Percentiles rank a stretch among this genome's conserved stretches.
These are phyloP conservation scores for Hypoxylon sp. DNA, from an alignment of 2,329 filamentous ascomycete species.

Conservation along the genomic window DNA sequence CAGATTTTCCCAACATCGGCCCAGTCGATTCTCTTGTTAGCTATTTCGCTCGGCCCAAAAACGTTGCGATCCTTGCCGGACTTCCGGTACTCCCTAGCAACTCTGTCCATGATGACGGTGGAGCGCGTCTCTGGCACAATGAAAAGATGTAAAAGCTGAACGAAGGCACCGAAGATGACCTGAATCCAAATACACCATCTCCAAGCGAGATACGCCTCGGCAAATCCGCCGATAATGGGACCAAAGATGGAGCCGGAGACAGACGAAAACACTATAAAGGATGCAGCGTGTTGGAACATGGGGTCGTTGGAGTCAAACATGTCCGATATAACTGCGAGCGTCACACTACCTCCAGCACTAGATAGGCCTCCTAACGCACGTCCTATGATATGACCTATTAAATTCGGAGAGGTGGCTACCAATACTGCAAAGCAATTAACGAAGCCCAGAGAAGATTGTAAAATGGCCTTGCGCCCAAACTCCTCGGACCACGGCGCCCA, in stretches of 20 bases:
- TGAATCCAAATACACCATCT: conserved; percentile 86
- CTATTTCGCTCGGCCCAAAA: conserved; percentile 78
- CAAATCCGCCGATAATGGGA: conserved; percentile 80
- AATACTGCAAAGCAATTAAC: conserved; percentile 82
- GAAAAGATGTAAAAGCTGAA: conserved; percentile 74
- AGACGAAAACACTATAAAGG: conserved; percentile 80
- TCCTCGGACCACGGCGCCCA: conserved; percentile 91
- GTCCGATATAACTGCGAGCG: conserved; percentile 78
- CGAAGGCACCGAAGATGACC: conserved; percentile 78
- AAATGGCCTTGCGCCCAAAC: conserved; percentile 78
- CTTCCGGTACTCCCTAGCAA: conserved; percentile 78
- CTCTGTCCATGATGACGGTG: conserved; percentile 80
- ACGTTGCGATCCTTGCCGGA: conserved; percentile 69
- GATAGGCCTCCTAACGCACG: conserved; percentile 76
- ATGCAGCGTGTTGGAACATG: conserved; percentile 75
- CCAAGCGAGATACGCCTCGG: conserved; percentile 75
- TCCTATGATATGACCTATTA: conserved; percentile 75
- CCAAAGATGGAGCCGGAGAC: conserved; percentile 82
- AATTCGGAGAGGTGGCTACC: conserved; percentile 78
- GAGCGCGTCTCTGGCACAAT: conserved; percentile 81
- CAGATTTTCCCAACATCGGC: conserved; percentile 69
- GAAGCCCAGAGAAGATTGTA: conserved; percentile 77
- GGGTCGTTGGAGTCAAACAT: conserved; percentile 75
- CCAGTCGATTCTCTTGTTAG: conserved; percentile 68
- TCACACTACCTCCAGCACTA: conserved; percentile 78